Conservation (phyloP, 2,329 filamentous ascomycete species). For the Phoma herbarum region DNA sequence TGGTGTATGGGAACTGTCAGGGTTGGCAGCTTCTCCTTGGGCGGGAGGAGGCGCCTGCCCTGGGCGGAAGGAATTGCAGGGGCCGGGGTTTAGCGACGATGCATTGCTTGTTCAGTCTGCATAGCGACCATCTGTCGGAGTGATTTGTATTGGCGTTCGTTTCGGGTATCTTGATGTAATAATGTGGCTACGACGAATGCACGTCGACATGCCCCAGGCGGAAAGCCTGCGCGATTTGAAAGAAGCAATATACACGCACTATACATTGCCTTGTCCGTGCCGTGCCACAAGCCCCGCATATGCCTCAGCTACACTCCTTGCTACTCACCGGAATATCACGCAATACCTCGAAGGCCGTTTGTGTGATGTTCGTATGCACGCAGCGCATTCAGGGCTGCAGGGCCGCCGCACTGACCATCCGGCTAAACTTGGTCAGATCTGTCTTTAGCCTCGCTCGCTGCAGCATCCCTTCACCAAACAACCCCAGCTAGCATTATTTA, state of each 20-base stretch:
- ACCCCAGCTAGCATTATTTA: constrained; percentile 9
- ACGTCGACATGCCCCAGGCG: constrained; percentile 5
- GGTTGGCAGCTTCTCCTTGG: constrained; percentile 9
- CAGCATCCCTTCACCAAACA: constrained; percentile 20
- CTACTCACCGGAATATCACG: not conserved
- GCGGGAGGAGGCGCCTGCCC: constrained; percentile 20
- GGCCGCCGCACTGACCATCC: constrained; percentile 2
- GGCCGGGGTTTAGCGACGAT: constrained; percentile 28
- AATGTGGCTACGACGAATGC: constrained; percentile 13
- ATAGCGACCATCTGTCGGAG: constrained; percentile 6
- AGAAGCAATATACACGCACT: constrained; percentile 12
- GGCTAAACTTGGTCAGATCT: constrained; percentile 16
- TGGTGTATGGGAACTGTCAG: constrained; percentile 24
- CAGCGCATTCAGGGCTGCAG: not conserved
- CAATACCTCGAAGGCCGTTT: not conserved
- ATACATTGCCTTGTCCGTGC: not conserved
- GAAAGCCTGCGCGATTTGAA: constrained; percentile 8
- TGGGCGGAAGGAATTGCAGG: constrained; percentile 18
- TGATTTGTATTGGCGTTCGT: constrained; percentile 4
- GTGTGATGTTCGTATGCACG: not conserved
- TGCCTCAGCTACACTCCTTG: not conserved
- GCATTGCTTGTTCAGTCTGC: constrained; percentile 18
- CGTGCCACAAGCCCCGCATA: constrained; percentile 3
- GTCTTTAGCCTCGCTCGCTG: constrained; percentile 1
- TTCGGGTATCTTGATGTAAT: constrained; percentile 17